Conservation (phyloP, 257 asterid genomes). For the Solanum medicagineum region DNA sequence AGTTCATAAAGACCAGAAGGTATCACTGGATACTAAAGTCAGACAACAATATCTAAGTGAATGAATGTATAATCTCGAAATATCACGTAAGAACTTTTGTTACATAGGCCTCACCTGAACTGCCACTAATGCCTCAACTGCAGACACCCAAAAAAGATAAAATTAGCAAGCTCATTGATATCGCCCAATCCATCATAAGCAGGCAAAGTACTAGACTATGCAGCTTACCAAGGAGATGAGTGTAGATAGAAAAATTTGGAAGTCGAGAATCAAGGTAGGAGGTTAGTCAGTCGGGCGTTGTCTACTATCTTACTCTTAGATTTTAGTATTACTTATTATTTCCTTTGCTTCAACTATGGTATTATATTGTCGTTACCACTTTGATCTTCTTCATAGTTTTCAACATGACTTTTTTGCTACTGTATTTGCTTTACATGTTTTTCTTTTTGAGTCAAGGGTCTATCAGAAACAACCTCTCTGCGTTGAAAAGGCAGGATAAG, state of each 20-base stretch:
- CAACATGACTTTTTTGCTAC: background rate
- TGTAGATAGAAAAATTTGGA: background rate
- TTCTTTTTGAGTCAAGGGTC: background rate
- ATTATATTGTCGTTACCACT: background rate
- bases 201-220: background rate
- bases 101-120: background rate
- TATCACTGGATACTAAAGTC: background rate
- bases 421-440: background rate
- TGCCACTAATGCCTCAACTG: background rate
- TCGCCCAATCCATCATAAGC: background rate
- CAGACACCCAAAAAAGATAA: background rate
- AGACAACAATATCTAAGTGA: conserved; percentile 14
- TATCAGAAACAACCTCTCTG: background rate
- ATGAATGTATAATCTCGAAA: conserved; percentile 18
- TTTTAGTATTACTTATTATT: background rate
- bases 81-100: background rate
- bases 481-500: background rate
- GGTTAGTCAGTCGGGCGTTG: too few relatives aligned
- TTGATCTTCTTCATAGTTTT: too few relatives aligned
- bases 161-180: background rate
- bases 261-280: too few relatives aligned
- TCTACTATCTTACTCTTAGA: background rate
- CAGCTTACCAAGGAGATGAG: background rate
- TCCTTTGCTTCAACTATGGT: background rate
- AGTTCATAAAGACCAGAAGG: background rate